Evolutionary conservation across 1,284 basidiomycete species (phyloP).

Genomic region (Cutaneotrichosporon cavernicola): DNA sequence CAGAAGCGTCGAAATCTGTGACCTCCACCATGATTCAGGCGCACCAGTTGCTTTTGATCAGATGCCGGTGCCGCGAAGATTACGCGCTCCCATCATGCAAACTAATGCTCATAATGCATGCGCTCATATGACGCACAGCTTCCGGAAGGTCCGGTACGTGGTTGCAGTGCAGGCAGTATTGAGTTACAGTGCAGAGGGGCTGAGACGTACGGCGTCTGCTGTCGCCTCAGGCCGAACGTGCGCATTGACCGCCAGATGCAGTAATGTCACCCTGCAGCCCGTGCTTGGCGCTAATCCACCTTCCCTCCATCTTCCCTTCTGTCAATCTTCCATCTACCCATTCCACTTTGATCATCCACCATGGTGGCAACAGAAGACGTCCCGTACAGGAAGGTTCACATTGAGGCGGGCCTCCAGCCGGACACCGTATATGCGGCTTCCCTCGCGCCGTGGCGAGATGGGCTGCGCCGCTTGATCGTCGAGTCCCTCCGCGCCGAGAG

Average conservation of each 20-base stretch:
- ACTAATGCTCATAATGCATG: too few species aligned
- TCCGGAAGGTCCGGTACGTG: neutral
- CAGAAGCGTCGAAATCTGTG: neutral
- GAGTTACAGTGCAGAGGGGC: neutral
- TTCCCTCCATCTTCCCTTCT: neutral
- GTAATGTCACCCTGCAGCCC: neutral
- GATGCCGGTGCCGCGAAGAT: neutral
- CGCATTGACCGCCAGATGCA: constrained; percentile 1
- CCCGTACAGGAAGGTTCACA: neutral
- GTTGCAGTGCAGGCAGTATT: neutral
- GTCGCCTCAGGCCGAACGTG: neutral
- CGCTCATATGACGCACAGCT: too few species aligned
- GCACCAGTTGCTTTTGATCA: neutral
- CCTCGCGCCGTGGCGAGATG: constrained; percentile 68
- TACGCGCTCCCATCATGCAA: neutral
- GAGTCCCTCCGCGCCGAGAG: constrained; percentile 65
- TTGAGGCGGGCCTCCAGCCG: constrained; percentile 51
- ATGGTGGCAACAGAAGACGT: neutral
- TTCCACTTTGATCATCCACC: neutral
- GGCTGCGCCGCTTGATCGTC: constrained; percentile 63
- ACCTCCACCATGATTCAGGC: neutral
- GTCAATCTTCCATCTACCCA: neutral
- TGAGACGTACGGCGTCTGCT: too few species aligned
- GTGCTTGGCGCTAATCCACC: neutral
- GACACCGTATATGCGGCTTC: constrained; percentile 63